Base-by-base conservation (phyloP, 1,284 basidiomycete species). In the Rhodotorula sp. region DNA sequence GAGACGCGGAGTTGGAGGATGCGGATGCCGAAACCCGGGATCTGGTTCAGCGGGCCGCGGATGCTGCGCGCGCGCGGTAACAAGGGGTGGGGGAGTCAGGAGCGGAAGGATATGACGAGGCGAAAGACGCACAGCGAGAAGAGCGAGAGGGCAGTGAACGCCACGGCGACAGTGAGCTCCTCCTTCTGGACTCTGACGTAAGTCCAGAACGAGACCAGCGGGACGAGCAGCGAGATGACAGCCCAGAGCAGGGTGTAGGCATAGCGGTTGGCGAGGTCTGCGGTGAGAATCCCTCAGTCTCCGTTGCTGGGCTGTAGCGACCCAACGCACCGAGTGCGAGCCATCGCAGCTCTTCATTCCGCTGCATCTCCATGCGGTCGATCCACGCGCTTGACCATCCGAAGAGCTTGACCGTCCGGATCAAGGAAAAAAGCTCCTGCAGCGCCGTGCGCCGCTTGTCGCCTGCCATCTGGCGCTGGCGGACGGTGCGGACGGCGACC, bases 281-380 rank as follows among this genome's bases (percentile, higher is more conserved):
- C 56, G 75, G 59, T 50, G 75, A n/a, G 39, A 8, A 19, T 71
- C 29, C 36, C 25, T 76, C 71, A 19, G 60, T 50, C 27, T 64
- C 46, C 6, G 29, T 32, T 10, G 73, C 64, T 1, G 65, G 29
- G 67, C 54, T 36, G 22, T 4, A 29, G 66, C 10, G 55, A 48
- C 3, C 46, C 36, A 46, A 72, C 79, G 12, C 70, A 73, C 60
- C 78, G 76, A 63, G 76, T 56, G 56, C 73, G 64, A 77, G 79
- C 80, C 75, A 81, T 39, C 44, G 64, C 69, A 80, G 64, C 72
- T 77, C 73, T 61, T 54, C 58, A 61, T 72, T 62, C 62, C 80
- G 55, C 69, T 79, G 76, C 69, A 60, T 37, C 76, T 71, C 46
- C 48, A 76, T 65, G 70, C 80, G 44, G 65, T 59, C 75, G 66